These are phyloP conservation scores for Nicotiana obtusifolia DNA, from an alignment of 257 asterid species.

Conservation along the genomic window DNA sequence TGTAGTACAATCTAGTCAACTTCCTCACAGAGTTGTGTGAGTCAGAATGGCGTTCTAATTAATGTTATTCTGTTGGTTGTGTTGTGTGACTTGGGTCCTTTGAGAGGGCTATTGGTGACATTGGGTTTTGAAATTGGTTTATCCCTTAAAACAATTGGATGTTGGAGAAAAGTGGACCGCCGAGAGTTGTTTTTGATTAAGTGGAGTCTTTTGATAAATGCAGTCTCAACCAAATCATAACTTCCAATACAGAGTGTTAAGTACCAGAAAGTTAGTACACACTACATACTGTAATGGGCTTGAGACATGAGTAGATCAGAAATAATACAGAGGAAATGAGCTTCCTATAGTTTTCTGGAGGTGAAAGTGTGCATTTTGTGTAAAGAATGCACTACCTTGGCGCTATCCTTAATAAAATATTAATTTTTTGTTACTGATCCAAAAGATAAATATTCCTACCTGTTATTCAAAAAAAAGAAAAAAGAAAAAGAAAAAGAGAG, in stretches of 20 bases:
- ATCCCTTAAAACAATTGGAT: background rate
- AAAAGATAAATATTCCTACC: background rate
- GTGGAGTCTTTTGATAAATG: background rate
- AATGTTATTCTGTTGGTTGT: background rate
- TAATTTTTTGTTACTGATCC: background rate
- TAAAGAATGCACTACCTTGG: background rate
- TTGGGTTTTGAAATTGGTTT: background rate
- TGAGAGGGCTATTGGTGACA: background rate
- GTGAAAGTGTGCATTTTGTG: background rate
- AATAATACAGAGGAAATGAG: background rate
- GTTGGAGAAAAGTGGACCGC: background rate
- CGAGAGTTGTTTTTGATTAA: background rate
- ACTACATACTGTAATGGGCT: background rate
- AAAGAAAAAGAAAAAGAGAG: no score
- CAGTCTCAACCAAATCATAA: background rate
- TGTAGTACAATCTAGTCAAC: background rate
- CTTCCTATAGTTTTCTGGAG: constrained; percentile 1
- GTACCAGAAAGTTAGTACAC: background rate
- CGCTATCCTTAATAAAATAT: background rate
- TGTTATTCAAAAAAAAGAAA: background rate
- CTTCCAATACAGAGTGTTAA: background rate
- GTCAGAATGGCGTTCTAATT: background rate
- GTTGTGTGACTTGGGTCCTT: background rate
- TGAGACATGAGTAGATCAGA: background rate
- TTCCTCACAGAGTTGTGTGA: background rate